Conservation (phyloP, 257 asterid species). For the Marsdenia floribunda region DNA sequence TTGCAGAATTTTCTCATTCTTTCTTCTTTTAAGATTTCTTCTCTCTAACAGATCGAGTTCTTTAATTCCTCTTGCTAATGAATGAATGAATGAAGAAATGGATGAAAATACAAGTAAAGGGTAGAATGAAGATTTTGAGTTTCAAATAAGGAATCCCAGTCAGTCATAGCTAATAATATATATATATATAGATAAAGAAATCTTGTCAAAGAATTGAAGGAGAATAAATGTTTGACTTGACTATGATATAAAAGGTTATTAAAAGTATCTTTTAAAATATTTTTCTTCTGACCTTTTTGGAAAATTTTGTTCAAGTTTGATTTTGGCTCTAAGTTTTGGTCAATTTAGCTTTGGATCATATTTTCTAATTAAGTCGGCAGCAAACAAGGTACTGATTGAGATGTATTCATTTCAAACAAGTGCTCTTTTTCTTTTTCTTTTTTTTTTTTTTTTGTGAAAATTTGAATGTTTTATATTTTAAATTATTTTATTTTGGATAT, state of each 20-base stretch:
- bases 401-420: too few species aligned
- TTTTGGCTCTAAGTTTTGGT: neutral
- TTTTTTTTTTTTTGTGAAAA: too few species aligned
- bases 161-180: neutral
- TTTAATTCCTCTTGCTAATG: neutral
- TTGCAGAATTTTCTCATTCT: neutral
- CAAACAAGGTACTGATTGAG: too few species aligned
- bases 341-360: too few species aligned
- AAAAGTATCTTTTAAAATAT: neutral
- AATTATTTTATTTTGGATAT: too few species aligned
- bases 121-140: neutral
- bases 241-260: neutral
- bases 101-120: neutral
- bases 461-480: too few species aligned
- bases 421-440: too few species aligned
- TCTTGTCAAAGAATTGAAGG: neutral
- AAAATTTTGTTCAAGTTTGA: neutral
- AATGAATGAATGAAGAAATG: neutral
- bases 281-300: neutral
- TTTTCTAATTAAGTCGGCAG: too few species aligned
- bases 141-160: conserved; percentile 3
- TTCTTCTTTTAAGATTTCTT: conserved; percentile 1
- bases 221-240: neutral
- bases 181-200: too few species aligned
- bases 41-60: neutral